A percentile compares a stretch with the other conserved stretches of the same genome.
Evolutionary conservation across 441 rosid genomes (phyloP).

Genomic region (Manihot esculenta): DNA sequence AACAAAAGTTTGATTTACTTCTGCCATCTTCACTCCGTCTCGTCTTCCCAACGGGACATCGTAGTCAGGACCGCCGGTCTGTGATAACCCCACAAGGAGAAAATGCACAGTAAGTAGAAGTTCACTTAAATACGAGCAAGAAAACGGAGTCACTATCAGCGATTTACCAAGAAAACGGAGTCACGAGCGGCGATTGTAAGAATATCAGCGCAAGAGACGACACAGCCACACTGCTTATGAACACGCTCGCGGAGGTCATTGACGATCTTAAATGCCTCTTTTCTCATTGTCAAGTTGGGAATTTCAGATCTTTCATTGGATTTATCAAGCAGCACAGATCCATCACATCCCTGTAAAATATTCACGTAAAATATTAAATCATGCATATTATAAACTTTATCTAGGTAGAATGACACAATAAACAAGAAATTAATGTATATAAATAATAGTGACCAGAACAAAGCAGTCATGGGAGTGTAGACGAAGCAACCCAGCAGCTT

Average conservation of each 20-base stretch:
- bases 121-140: constrained; percentile 14
- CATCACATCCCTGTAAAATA: constrained; percentile 60
- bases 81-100: neutral
- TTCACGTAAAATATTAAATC: no score
- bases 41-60: constrained; percentile 70
- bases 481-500: constrained; percentile 82
- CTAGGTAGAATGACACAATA: no score
- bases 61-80: constrained; percentile 87
- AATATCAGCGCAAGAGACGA: constrained; percentile 79
- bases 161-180: constrained; percentile 54
- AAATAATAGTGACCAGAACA: constrained; percentile 37
- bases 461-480: constrained; percentile 88
- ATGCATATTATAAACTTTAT: no score
- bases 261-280: constrained; percentile 53
- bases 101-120: no score
- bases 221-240: constrained; percentile 55
- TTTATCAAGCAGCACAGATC: constrained; percentile 69
- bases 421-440: no score
- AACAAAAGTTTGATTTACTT: constrained; percentile 35
- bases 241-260: constrained; percentile 50
- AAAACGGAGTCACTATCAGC: constrained; percentile 72
- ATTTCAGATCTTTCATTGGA: constrained; percentile 54
- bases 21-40: constrained; percentile 56
- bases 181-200: constrained; percentile 79
- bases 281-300: constrained; percentile 62